These are phyloP conservation scores for Leccinum ochraceum DNA, from an alignment of 768 basidiomycete species.

Conservation along the genomic window DNA sequence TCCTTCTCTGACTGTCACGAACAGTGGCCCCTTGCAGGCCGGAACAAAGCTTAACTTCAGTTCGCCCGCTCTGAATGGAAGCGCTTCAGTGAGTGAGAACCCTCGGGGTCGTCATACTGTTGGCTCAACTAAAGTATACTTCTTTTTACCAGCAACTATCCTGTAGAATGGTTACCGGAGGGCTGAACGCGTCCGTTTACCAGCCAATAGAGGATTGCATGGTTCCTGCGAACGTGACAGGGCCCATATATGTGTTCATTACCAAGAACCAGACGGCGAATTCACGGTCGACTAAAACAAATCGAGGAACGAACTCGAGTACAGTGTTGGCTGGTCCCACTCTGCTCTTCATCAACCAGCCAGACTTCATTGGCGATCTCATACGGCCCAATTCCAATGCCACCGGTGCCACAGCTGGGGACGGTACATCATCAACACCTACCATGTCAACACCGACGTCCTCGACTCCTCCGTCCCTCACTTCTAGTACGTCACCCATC, in stretches of 20 bases:
- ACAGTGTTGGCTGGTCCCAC: slow-evolving; percentile 69
- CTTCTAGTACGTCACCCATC: neutral
- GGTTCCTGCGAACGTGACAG: slow-evolving; percentile 68
- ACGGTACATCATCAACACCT: neutral
- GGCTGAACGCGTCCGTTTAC: slow-evolving; percentile 51
- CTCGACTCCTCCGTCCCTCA: neutral
- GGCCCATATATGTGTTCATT: slow-evolving; percentile 73
- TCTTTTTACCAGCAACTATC: slow-evolving; percentile 44
- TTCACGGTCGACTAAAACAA: slow-evolving; percentile 43
- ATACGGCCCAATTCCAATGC: slow-evolving; percentile 35
- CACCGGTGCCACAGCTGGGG: slow-evolving; percentile 1
- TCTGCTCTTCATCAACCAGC: slow-evolving; percentile 59
- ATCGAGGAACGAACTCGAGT: slow-evolving; percentile 40
- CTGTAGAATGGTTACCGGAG: slow-evolving; percentile 80
- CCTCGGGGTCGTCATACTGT: neutral
- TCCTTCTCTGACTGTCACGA: slow-evolving; percentile 60
- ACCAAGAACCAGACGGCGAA: slow-evolving; percentile 62
- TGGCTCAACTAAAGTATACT: slow-evolving; percentile 11
- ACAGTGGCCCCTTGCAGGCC: slow-evolving; percentile 52
- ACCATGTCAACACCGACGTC: slow-evolving; percentile 4
- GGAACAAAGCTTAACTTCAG: slow-evolving; percentile 67
- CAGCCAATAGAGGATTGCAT: slow-evolving; percentile 61
- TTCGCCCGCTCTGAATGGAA: slow-evolving; percentile 55
- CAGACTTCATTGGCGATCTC: slow-evolving; percentile 52
- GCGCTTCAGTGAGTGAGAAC: slow-evolving; percentile 44